Evolutionary conservation across 352 stramenopile genomes (phyloP), one percentile per base, ranked within the genome.

Genomic region (Globisporangium spiculum): DNA sequence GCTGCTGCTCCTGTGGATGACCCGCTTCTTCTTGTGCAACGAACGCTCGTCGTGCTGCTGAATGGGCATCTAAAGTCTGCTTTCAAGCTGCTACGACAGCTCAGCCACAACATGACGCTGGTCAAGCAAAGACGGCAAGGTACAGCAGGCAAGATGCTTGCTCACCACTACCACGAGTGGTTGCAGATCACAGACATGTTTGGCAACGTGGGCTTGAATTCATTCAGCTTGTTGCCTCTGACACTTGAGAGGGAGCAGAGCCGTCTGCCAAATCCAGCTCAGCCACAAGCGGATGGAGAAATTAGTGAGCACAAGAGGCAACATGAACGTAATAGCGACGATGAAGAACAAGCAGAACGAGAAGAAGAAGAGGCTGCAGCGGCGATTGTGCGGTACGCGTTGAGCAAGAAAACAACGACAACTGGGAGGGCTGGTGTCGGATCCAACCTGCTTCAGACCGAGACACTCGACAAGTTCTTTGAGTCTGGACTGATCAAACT

Each of bases 391-490:
- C 76, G 75, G 32, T 78, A 79, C 20, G 76, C 75, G 0, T 24
- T 86, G 16, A 76, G 68, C 8, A 86, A 86, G 53, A 83, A 81
- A 20, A 44, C 60, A 9, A 16, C 48, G 10, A 30, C 71, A 9
- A 26, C 48, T 8, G 54, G 61, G 3, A 32, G 63, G 4, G 41
- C 30, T 0, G 30, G 12, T 1, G 5, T 27, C 10, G 60, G 50
- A 1, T 72, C 63, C 3, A 63, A 62, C 4, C 62, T 67, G 4
- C 27, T 76, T 1, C 78, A 82, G 32, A 75, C 60, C 7, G 77
- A 87, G 50, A 79, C 76, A 41, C 63, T 88, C 6, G 79, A 89
- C 73, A 86, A 84, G 52, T 80, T 88, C n/a, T 88, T 82, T 30
- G 79, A 88, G 41, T 73, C 77, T 0, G 81, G 77, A 1, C 50